Evolutionary conservation across 2,329 filamentous ascomycete genomes (phyloP), one percentile per base, ranked within the genome.

Genomic region (Epichloe hybrida): DNA sequence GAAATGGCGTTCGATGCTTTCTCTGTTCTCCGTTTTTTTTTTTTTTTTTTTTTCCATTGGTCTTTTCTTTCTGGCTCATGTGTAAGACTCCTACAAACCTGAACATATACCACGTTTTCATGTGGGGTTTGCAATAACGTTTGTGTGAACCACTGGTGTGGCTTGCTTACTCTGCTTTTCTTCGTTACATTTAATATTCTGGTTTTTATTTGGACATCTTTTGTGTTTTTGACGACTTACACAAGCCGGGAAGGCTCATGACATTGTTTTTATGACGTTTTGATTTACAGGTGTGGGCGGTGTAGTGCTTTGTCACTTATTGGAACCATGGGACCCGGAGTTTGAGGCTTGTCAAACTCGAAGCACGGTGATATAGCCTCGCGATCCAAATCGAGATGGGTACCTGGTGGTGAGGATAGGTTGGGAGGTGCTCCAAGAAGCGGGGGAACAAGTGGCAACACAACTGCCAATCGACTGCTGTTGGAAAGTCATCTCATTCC

Each of bases 1-100:
- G 54, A 53, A 56, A 46, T 23, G 53, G 54, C 50, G 49, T 54
- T 55, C 49, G 51, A 15, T 46, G 6, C 8, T 38, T 42, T 42
- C 46, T 34, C 36, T 4, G 27, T 50, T 23, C 23, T 46, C 34
- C 17, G 17, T 1, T 35, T 39, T 37, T 50, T 51, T 39, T 42
- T 27, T 1, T 35, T 39, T 37, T 50, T 51, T 39, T 42, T 27
- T 3, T 7, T 27, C 7, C 12, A 17, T 42, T 38, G 2, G 34
- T 46, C 50, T 51, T 43, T 21, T 36, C 20, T 38, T 15, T 21
- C 5, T 21, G 2, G 12, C 3, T 27, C 42, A 45, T 34, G 23
- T 6, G 13, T 7, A 17, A 45, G 12, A 27, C 9, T 27, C 12
- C 11, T 8, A 35, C 27, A 21, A 11, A 12, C 15, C 36, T 23